These are phyloP conservation scores for Ceratocystis albifundus DNA, from an alignment of 2,329 filamentous ascomycete species.

Conservation along the genomic window DNA sequence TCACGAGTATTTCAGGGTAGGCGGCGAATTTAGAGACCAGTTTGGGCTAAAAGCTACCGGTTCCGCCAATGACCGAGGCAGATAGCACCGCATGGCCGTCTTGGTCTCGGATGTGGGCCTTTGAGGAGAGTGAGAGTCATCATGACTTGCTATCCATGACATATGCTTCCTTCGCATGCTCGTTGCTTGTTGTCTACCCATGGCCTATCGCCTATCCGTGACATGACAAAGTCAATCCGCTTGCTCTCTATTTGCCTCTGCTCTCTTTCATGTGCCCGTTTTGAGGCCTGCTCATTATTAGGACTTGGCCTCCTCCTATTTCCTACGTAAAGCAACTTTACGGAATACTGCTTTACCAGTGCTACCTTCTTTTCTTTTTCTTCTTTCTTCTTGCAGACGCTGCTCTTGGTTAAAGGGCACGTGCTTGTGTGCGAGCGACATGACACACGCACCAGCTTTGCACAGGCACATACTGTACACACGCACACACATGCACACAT, in stretches of 20 bases:
- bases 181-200: not conserved
- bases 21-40: not conserved
- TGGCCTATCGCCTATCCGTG: not conserved
- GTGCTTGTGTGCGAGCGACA: not conserved
- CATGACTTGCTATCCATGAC: not conserved
- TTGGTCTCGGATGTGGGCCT: not conserved
- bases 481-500: not conserved
- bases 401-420: conserved; percentile 4
- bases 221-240: not conserved
- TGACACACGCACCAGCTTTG: conserved; percentile 4
- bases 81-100: conserved; percentile 3
- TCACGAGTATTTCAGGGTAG: not conserved
- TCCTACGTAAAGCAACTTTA: not conserved
- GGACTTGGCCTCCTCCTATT: not conserved
- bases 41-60: not conserved
- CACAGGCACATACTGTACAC: conserved; percentile 3
- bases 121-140: no score
- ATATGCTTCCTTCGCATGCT: not conserved
- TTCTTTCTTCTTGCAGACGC: not conserved
- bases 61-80: conserved; percentile 9
- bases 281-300: not conserved
- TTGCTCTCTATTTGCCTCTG: not conserved
- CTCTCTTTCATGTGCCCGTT: not conserved
- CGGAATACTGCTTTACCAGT: conserved; percentile 5
- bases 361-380: not conserved